A percentile compares a stretch with the other conserved stretches of the same genome.
phyloP scores from a whole-genome alignment of 2,329 filamentous ascomycete species.

The Cladophialophora bantiana region DNA sequence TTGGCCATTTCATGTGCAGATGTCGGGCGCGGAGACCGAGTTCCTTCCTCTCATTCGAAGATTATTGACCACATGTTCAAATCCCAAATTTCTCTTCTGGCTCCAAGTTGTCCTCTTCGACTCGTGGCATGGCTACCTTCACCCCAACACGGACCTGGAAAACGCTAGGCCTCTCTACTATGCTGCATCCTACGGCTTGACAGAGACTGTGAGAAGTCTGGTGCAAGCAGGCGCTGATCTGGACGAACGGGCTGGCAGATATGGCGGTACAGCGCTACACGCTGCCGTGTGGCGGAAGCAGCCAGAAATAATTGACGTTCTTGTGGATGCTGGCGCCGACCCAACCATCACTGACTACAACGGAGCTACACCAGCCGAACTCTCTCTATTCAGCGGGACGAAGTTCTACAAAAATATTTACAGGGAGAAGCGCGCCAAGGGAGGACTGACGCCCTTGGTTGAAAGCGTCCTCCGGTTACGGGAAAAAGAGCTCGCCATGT shows the following conservation, averaged over 20 bases:
- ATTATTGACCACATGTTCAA: constrained; percentile 24
- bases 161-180: constrained; percentile 29
- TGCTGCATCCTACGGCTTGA: constrained; percentile 32
- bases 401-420: constrained; percentile 5
- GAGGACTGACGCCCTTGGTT: neutral
- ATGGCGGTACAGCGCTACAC: constrained; percentile 32
- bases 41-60: constrained; percentile 31
- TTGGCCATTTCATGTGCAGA: constrained; percentile 29
- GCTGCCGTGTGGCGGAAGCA: constrained; percentile 31
- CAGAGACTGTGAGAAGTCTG: constrained; percentile 29
- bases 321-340: constrained; percentile 31
- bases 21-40: constrained; percentile 25
- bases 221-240: constrained; percentile 22
- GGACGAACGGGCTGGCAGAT: constrained; percentile 29
- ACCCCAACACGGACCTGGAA: constrained; percentile 15
- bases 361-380: constrained; percentile 22
- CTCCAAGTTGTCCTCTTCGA: constrained; percentile 34
- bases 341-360: constrained; percentile 28
- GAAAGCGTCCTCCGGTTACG: neutral
- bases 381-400: constrained; percentile 22
- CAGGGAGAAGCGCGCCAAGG: constrained; percentile 7
- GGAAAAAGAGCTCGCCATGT: constrained; percentile 10
- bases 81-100: constrained; percentile 32
- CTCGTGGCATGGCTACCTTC: constrained; percentile 27
- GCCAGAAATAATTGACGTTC: constrained; percentile 25